A percentile compares a stretch with the other conserved stretches of the same genome.
Conservation (phyloP, 345 rosid genomes). For the Bruguiera gymnorhiza region DNA sequence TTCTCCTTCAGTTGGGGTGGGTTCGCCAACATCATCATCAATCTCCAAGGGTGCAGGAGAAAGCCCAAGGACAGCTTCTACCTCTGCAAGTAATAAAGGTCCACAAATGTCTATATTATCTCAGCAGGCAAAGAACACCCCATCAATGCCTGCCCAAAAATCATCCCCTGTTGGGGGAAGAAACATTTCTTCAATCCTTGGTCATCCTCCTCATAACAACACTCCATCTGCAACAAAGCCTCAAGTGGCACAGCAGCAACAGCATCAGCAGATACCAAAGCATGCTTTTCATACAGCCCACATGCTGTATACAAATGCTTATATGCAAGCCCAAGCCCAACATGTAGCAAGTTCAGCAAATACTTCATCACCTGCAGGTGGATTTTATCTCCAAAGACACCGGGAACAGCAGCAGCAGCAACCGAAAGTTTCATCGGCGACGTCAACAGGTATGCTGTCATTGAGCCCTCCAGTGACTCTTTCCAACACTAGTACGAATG, state of each 20-base stretch:
- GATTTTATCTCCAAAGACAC: slow-evolving; percentile 67
- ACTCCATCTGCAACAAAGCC: slow-evolving; percentile 53
- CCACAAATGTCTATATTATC: slow-evolving; percentile 62
- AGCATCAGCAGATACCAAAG: slow-evolving; percentile 50
- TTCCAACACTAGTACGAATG: slow-evolving; percentile 43
- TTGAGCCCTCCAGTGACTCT: slow-evolving; percentile 46
- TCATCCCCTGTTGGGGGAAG: slow-evolving; percentile 64
- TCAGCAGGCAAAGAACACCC: slow-evolving; percentile 66
- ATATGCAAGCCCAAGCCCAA: slow-evolving; percentile 54
- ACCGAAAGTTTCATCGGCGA: slow-evolving; percentile 35
- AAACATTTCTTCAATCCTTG: slow-evolving; percentile 57
- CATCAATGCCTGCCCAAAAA: slow-evolving; percentile 45
- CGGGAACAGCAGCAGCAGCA: slow-evolving; percentile 55
- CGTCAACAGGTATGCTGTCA: slow-evolving; percentile 50
- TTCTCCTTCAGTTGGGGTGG: slow-evolving; percentile 61
- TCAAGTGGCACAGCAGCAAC: slow-evolving; percentile 50
- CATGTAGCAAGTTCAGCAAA: slow-evolving; percentile 40
- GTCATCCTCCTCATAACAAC: slow-evolving; percentile 55
- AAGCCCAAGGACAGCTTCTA: slow-evolving; percentile 75
- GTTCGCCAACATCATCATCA: slow-evolving; percentile 80
- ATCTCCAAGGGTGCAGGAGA: slow-evolving; percentile 85
- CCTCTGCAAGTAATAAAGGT: slow-evolving; percentile 58
- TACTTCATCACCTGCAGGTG: slow-evolving; percentile 35
- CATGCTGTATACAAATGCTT: slow-evolving; percentile 51
- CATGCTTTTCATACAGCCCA: slow-evolving; percentile 59